These are phyloP conservation scores for Penicillium ucsense DNA, from an alignment of 495 filamentous ascomycete species.

Conservation along the genomic window DNA sequence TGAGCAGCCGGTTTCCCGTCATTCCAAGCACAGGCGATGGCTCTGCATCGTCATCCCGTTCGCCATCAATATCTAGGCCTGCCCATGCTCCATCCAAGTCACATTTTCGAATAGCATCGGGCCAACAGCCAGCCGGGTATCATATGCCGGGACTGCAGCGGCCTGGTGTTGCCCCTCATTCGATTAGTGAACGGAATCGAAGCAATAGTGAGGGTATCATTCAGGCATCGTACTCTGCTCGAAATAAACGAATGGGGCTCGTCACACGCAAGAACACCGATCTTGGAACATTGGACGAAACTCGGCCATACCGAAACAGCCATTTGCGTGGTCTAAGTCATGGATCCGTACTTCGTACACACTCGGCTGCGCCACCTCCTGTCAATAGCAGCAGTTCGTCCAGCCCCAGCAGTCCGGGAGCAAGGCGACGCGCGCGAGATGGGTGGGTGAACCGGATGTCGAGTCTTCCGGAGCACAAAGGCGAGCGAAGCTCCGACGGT, in stretches of 20 bases:
- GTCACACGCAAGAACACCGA: slow-evolving; percentile 67
- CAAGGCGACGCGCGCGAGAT: slow-evolving; percentile 39
- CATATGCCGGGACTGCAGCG: slow-evolving; percentile 50
- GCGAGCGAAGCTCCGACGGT: slow-evolving; percentile 47
- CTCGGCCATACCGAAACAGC: slow-evolving; percentile 60
- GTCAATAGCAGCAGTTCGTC: slow-evolving; percentile 38
- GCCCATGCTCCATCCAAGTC: slow-evolving; percentile 67
- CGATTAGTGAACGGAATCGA: slow-evolving; percentile 67
- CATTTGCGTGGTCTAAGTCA: slow-evolving; percentile 76
- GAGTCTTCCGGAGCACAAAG: slow-evolving; percentile 72
- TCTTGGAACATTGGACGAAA: slow-evolving; percentile 67
- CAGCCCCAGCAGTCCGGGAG: slow-evolving; percentile 48
- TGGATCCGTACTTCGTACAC: slow-evolving; percentile 61
- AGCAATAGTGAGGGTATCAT: slow-evolving; percentile 85
- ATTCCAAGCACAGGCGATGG: slow-evolving; percentile 53
- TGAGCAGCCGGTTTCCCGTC: slow-evolving; percentile 76
- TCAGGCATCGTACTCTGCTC: slow-evolving; percentile 46
- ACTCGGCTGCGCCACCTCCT: slow-evolving; percentile 30
- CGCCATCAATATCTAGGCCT: slow-evolving; percentile 54
- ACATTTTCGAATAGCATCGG: slow-evolving; percentile 69
- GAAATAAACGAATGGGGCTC: slow-evolving; percentile 72
- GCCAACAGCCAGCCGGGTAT: slow-evolving; percentile 47
- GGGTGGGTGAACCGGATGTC: slow-evolving; percentile 67
- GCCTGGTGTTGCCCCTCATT: slow-evolving; percentile 58
- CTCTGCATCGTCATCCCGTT: slow-evolving; percentile 41